phyloP scores from a whole-genome alignment of 805 yeast species.

The Wickerhamomyces sydowiorum region DNA sequence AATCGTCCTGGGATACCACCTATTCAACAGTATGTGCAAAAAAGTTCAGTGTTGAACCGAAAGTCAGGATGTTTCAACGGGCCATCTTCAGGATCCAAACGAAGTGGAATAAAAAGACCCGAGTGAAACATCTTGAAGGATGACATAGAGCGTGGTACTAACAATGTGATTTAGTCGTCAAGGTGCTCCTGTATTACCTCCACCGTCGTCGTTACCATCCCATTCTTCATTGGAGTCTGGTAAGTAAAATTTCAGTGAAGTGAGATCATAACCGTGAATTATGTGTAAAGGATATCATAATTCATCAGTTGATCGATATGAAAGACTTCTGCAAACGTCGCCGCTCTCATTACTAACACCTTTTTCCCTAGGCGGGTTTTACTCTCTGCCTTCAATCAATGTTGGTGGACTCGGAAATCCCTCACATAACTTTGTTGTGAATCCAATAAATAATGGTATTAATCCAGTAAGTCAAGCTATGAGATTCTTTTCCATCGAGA shows the following conservation, averaged over 20 bases:
- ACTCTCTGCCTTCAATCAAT: constrained; percentile 19
- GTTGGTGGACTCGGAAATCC: constrained; percentile 8
- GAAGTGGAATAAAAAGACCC: neutral
- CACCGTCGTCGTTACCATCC: constrained; percentile 37
- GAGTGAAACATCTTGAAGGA: neutral
- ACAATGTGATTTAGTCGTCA: constrained; percentile 39
- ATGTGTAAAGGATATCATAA: no score
- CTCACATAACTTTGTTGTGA: constrained; percentile 13
- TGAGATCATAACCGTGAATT: no score
- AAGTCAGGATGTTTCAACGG: no score
- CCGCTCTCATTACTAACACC: constrained; percentile 10
- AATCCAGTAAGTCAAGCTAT: constrained; percentile 8
- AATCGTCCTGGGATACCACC: constrained; percentile 24
- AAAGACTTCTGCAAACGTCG: neutral
- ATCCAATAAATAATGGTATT: constrained; percentile 10
- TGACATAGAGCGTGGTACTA: constrained; percentile 4
- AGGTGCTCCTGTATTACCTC: constrained; percentile 53
- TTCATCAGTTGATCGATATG: no score
- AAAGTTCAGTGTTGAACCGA: no score
- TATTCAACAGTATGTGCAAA: constrained; percentile 20
- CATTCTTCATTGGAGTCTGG: constrained; percentile 20
- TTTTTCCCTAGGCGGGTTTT: constrained; percentile 11
- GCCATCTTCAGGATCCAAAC: no score
- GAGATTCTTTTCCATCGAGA: neutral
- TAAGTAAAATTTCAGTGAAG: constrained; percentile 6